Evolutionary conservation across 768 basidiomycete species (phyloP).

Genomic region (Podaxis carcinomalis): DNA sequence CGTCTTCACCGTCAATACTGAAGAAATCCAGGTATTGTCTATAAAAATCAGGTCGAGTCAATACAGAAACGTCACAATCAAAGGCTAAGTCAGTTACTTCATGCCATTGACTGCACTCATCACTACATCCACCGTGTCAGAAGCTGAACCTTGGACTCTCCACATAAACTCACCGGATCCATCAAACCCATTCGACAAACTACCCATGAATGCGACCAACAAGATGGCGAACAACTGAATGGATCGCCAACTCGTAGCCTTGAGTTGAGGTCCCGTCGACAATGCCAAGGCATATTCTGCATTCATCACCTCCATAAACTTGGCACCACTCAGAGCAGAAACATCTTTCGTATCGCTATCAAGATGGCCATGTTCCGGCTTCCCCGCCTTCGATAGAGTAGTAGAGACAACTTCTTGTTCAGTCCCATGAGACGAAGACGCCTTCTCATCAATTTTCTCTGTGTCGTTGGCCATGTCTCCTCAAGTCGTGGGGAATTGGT

Average conservation of each 20-base stretch:
- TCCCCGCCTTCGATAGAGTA: background rate
- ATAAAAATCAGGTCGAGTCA: background rate
- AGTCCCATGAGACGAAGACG: slow-evolving; percentile 7
- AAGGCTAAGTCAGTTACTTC: slow-evolving; percentile 26
- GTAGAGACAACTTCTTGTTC: slow-evolving; percentile 12
- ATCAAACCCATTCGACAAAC: slow-evolving; percentile 43
- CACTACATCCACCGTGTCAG: slow-evolving; percentile 21
- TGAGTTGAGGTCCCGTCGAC: slow-evolving; percentile 38
- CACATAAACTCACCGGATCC: slow-evolving; percentile 31
- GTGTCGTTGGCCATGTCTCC: background rate
- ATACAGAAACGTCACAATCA: background rate
- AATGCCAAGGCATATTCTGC: slow-evolving; percentile 41
- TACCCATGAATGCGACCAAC: slow-evolving; percentile 40
- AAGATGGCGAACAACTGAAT: slow-evolving; percentile 38
- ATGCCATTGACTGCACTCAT: slow-evolving; percentile 47
- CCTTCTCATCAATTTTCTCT: slow-evolving; percentile 5
- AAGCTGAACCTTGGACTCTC: background rate
- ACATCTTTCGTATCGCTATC: background rate
- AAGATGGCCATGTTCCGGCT: background rate
- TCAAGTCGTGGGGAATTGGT: background rate
- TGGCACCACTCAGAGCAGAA: slow-evolving; percentile 13
- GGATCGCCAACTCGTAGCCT: slow-evolving; percentile 31
- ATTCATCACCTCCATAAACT: slow-evolving; percentile 29
- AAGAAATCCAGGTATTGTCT: slow-evolving; percentile 41
- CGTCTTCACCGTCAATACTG: slow-evolving; percentile 31